Conservation (phyloP, 2,329 filamentous ascomycete species). For the Penicillium sp. region DNA sequence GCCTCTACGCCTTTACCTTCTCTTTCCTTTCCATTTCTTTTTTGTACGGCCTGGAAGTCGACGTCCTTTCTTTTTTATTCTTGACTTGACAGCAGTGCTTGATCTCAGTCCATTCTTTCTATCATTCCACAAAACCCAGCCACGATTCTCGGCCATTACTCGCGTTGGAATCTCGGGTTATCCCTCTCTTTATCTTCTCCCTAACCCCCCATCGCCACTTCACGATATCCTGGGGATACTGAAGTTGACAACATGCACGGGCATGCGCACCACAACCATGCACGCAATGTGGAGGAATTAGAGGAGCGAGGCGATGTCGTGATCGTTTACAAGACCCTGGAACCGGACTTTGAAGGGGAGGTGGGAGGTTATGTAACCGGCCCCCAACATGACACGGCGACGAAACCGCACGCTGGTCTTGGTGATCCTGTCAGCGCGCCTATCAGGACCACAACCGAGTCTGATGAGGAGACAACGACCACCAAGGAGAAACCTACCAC, state of each 20-base stretch:
- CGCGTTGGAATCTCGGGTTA: constrained; percentile 19
- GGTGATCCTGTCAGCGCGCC: constrained; percentile 29
- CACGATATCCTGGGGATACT: background rate
- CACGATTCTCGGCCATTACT: constrained; percentile 14
- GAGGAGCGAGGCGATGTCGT: constrained; percentile 16
- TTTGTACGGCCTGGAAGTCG: constrained; percentile 25
- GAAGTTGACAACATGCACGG: constrained; percentile 30
- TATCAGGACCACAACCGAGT: constrained; percentile 16
- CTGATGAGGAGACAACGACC: constrained; percentile 6
- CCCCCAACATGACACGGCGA: constrained; percentile 17
- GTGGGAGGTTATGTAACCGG: constrained; percentile 50
- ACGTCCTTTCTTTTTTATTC: constrained; percentile 21
- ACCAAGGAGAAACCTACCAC: constrained; percentile 11
- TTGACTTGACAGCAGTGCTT: constrained; percentile 19
- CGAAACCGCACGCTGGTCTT: constrained; percentile 20
- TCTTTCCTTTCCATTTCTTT: background rate
- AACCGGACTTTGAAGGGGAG: constrained; percentile 52
- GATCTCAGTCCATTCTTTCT: constrained; percentile 28
- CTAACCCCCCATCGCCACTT: background rate
- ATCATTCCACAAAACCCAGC: constrained; percentile 20
- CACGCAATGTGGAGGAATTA: constrained; percentile 21
- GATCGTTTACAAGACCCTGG: constrained; percentile 53
- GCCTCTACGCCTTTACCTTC: background rate
- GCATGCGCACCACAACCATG: constrained; percentile 32
- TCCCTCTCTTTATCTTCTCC: constrained; percentile 6